Conservation (phyloP, 208 protist species). For the Herpetomonas samuelpessoai region DNA sequence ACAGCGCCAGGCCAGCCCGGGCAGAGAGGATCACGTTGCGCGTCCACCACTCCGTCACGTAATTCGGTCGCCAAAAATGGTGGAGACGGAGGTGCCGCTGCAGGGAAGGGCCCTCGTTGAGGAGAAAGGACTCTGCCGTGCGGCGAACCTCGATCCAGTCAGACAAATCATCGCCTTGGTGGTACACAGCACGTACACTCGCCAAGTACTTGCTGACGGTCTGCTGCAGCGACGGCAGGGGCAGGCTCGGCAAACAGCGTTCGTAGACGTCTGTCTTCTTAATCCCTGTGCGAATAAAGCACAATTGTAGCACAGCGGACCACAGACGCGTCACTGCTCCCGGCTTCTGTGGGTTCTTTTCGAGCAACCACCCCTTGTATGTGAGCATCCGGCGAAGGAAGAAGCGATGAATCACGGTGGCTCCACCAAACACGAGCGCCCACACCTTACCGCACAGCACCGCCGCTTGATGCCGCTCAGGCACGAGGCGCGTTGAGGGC, state of each 20-base stretch:
- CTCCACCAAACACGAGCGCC: constrained; percentile 25
- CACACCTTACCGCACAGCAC: constrained; percentile 42
- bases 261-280: constrained; percentile 66
- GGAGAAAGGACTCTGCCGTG: constrained; percentile 59
- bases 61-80: constrained; percentile 59
- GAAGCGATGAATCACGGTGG: constrained; percentile 61
- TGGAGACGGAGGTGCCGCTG: constrained; percentile 75
- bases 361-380: constrained; percentile 73
- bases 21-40: constrained; percentile 85
- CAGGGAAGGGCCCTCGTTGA: constrained; percentile 64
- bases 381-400: constrained; percentile 59
- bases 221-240: constrained; percentile 62
- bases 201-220: constrained; percentile 71
- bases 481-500: constrained; percentile 35
- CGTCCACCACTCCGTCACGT: constrained; percentile 89
- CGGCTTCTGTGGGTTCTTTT: constrained; percentile 28
- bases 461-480: constrained; percentile 25
- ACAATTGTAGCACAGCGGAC: constrained; percentile 43
- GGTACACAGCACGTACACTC: constrained; percentile 49
- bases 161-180: constrained; percentile 22
- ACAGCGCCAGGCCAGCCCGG: constrained; percentile 70
- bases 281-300: constrained; percentile 45
- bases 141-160: constrained; percentile 47
- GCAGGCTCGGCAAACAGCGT: constrained; percentile 64
- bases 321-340: constrained; percentile 54